phyloP scores from a whole-genome alignment of 116 monocot genomes.

The Cymodocea nodosa region DNA sequence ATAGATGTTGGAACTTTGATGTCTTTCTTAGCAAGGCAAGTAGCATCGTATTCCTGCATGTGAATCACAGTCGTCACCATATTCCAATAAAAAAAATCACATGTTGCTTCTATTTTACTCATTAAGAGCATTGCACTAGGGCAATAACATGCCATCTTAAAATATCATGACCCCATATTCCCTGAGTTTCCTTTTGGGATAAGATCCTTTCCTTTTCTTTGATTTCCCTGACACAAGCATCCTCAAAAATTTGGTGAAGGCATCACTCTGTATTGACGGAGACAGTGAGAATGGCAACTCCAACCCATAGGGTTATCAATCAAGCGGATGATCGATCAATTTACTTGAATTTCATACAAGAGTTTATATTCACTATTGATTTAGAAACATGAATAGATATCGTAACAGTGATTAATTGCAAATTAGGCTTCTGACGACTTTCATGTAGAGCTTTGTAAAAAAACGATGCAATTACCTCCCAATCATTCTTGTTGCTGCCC shows the following conservation, averaged over 20 bases:
- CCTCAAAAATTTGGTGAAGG: not conserved
- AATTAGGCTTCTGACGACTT: too few relatives aligned
- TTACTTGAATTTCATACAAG: not conserved
- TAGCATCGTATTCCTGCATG: conserved; percentile 87
- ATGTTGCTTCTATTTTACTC: too few relatives aligned
- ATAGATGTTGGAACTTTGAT: conserved; percentile 48
- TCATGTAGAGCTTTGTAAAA: too few relatives aligned
- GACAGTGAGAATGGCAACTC: not conserved
- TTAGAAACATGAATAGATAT: too few relatives aligned
- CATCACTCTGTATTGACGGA: not conserved
- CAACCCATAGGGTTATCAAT: not conserved
- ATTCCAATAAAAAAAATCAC: too few relatives aligned
- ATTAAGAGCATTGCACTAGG: too few relatives aligned
- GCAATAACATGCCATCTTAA: too few relatives aligned
- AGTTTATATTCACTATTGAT: too few relatives aligned
- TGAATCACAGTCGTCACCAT: not conserved
- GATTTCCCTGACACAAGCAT: too few relatives aligned
- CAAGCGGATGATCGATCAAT: not conserved
- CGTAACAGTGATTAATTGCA: too few relatives aligned
- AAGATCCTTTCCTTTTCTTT: too few relatives aligned
- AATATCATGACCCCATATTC: not conserved
- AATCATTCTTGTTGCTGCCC: conserved; percentile 48
- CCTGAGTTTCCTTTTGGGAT: too few relatives aligned
- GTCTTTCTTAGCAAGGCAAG: conserved; percentile 45
- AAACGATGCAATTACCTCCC: conserved; percentile 51